These are phyloP conservation scores for Diaporthe aspalathi DNA, from an alignment of 2,329 filamentous ascomycete species.

Conservation along the genomic window DNA sequence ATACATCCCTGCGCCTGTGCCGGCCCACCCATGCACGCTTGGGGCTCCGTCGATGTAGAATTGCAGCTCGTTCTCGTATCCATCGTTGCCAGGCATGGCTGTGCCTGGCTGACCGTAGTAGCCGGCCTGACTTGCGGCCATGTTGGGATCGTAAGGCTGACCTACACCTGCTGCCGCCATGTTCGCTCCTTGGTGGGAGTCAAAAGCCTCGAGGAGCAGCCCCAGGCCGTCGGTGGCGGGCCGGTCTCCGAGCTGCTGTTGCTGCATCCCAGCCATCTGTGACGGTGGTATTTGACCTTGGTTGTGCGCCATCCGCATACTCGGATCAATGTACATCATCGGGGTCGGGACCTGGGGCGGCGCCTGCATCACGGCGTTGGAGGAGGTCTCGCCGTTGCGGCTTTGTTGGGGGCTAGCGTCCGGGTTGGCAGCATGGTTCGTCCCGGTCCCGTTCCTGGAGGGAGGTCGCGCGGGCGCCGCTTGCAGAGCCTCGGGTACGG, in stretches of 20 bases:
- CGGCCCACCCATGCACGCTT: slow-evolving; percentile 43
- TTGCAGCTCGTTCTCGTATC: slow-evolving; percentile 47
- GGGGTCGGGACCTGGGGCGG: slow-evolving; percentile 39
- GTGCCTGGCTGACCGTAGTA: slow-evolving; percentile 42
- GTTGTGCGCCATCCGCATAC: slow-evolving; percentile 40
- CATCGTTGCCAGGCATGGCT: slow-evolving; percentile 44
- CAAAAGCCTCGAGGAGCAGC: slow-evolving; percentile 56
- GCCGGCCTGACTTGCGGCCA: slow-evolving; percentile 35
- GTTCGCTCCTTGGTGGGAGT: slow-evolving; percentile 47
- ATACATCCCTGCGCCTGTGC: slow-evolving; percentile 42
- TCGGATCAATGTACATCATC: slow-evolving; percentile 43
- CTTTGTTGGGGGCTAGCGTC: slow-evolving; percentile 28
- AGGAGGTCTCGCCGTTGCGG: slow-evolving; percentile 35
- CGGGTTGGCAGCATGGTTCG: slow-evolving; percentile 20
- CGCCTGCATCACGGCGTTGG: slow-evolving; percentile 40
- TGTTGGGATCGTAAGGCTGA: slow-evolving; percentile 36
- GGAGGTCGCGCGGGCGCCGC: slow-evolving; percentile 31
- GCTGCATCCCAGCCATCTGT: slow-evolving; percentile 40
- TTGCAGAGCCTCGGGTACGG: slow-evolving; percentile 46
- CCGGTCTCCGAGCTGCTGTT: slow-evolving; percentile 42
- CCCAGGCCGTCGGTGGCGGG: slow-evolving; percentile 51
- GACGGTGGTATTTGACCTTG: slow-evolving; percentile 40
- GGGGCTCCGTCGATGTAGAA: slow-evolving; percentile 46
- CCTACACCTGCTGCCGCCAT: slow-evolving; percentile 32
- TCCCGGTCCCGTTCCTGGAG: slow-evolving; percentile 29